Percentiles rank a stretch among this genome's conserved stretches.
These are phyloP conservation scores for Metschnikowia shivogae DNA, from an alignment of 805 yeast genomes.

Conservation along the genomic window DNA sequence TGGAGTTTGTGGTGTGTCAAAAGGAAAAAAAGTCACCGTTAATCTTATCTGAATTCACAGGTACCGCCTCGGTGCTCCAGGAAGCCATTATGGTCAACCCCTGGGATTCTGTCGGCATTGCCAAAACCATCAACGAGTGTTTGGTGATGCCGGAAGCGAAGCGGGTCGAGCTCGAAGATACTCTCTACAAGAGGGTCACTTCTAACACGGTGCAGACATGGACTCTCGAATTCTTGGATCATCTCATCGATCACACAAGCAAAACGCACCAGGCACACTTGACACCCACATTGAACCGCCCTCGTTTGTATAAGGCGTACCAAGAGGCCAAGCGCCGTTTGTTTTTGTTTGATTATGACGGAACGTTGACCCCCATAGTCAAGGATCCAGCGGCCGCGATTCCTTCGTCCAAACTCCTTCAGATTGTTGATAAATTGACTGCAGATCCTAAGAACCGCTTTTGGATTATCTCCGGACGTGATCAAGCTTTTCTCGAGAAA, in stretches of 20 bases:
- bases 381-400: slow-evolving; percentile 97
- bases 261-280: slow-evolving; percentile 43
- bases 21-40: slow-evolving; percentile 70
- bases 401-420: slow-evolving; percentile 71
- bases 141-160: slow-evolving; percentile 50
- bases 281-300: slow-evolving; percentile 75
- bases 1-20: slow-evolving; percentile 89
- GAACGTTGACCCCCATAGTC: slow-evolving; percentile 95
- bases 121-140: slow-evolving; percentile 72
- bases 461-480: slow-evolving; percentile 97
- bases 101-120: slow-evolving; percentile 94
- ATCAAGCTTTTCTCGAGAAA: slow-evolving; percentile 79
- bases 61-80: slow-evolving; percentile 66
- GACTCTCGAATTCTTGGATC: slow-evolving; percentile 60
- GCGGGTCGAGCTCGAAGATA: slow-evolving; percentile 44
- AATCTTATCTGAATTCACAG: slow-evolving; percentile 89
- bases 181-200: slow-evolving; percentile 60
- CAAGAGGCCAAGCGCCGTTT: slow-evolving; percentile 60
- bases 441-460: slow-evolving; percentile 79
- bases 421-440: slow-evolving; percentile 55
- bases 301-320: slow-evolving; percentile 58
- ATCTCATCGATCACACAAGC: slow-evolving; percentile 39
- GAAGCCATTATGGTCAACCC: slow-evolving; percentile 88
- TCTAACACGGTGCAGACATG: slow-evolving; percentile 75
- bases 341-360: slow-evolving; percentile 93